These are phyloP conservation scores for Nothophaeocryptopus gaeumannii DNA, from an alignment of 2,329 filamentous ascomycete genomes.

Conservation along the genomic window DNA sequence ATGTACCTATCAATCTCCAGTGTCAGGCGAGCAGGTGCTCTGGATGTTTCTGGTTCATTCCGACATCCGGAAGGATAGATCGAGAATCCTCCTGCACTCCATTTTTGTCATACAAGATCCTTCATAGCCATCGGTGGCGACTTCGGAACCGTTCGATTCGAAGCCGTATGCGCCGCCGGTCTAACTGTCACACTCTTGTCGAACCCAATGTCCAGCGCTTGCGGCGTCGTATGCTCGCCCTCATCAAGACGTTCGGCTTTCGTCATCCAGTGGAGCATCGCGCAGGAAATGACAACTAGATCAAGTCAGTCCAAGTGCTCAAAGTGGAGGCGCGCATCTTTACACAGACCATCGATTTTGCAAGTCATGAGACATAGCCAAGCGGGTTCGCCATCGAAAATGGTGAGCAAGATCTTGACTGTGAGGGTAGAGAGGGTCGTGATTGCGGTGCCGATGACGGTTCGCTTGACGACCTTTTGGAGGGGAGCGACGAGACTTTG, in stretches of 20 bases:
- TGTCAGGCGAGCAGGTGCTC: too few relatives aligned
- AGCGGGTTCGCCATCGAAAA: slow-evolving; percentile 24
- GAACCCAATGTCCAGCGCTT: slow-evolving; percentile 16
- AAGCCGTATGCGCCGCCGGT: slow-evolving; percentile 1
- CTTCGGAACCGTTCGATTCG: background rate
- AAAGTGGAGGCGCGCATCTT: too few relatives aligned
- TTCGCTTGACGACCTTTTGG: slow-evolving; percentile 16
- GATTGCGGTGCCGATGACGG: slow-evolving; percentile 19
- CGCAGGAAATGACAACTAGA: slow-evolving; percentile 16
- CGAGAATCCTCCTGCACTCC: too few relatives aligned
- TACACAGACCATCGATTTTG: slow-evolving; percentile 21
- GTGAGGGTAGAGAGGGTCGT: slow-evolving; percentile 19
- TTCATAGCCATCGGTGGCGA: background rate
- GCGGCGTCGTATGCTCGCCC: slow-evolving; percentile 12
- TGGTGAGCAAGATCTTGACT: slow-evolving; percentile 21
- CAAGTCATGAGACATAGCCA: slow-evolving; percentile 25
- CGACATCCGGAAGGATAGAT: too few relatives aligned
- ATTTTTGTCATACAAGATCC: background rate
- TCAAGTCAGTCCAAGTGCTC: slow-evolving; percentile 2
- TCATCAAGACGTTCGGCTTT: slow-evolving; percentile 9
- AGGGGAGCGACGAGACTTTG: slow-evolving; percentile 17
- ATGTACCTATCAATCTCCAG: too few relatives aligned
- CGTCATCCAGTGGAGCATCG: slow-evolving; percentile 21
- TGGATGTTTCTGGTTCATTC: too few relatives aligned
- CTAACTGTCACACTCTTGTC: slow-evolving; percentile 14